A percentile compares a stretch with the other conserved stretches of the same genome.
phyloP scores from a whole-genome alignment of 73 alveolate genomes.

The Paramecium primaurelia region DNA sequence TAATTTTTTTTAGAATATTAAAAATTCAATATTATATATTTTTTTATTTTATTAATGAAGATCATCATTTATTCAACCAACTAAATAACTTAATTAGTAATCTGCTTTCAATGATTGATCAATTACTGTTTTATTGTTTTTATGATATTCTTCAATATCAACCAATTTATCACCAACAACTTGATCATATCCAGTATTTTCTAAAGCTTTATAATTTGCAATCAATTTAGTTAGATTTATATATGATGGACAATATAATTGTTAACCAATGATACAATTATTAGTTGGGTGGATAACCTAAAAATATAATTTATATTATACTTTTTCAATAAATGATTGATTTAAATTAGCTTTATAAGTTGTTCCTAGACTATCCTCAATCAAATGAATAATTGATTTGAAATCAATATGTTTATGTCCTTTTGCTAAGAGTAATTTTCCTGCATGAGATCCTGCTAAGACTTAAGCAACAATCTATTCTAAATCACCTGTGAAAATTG shows the following conservation, averaged over 20 bases:
- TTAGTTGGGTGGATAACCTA: neutral
- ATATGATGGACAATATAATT: neutral
- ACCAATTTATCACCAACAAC: neutral
- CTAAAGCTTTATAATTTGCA: neutral
- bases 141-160: slow-evolving; percentile 20
- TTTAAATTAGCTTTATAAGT: neutral
- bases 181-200: neutral
- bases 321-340: neutral
- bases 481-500: slow-evolving; percentile 10
- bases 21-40: neutral
- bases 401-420: slow-evolving; percentile 25
- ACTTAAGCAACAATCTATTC: neutral
- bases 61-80: neutral
- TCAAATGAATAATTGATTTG: neutral
- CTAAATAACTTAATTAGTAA: neutral
- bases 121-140: neutral
- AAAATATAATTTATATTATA: neutral
- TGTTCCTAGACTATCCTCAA: neutral
- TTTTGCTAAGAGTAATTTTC: neutral
- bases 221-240: neutral
- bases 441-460: neutral
- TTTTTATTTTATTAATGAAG: neutral
- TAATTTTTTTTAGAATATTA: too few species aligned
- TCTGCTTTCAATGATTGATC: neutral
- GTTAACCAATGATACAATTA: neutral